Percentiles rank a stretch among this genome's conserved stretches.
Evolutionary conservation across 1,284 basidiomycete genomes (phyloP).

Genomic region (Moesziomyces globuligerus): DNA sequence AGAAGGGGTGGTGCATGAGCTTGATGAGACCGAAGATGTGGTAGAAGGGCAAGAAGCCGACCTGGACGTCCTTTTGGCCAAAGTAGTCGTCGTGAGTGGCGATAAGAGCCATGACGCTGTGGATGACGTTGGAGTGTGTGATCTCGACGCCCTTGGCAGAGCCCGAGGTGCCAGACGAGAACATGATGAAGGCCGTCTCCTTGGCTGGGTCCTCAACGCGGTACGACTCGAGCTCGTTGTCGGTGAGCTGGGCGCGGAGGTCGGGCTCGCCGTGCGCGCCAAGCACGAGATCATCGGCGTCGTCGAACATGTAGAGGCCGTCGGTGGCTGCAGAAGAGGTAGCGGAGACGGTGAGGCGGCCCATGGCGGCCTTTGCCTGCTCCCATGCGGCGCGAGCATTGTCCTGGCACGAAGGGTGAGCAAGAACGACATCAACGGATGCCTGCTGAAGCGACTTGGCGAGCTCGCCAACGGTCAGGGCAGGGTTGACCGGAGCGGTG

Average conservation of each 20-base stretch:
- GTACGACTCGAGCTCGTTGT: constrained; percentile 44
- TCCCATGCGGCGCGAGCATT: constrained; percentile 49
- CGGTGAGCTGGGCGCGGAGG: constrained; percentile 36
- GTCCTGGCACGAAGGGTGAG: constrained; percentile 46
- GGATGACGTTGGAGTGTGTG: constrained; percentile 60
- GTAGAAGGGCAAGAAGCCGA: constrained; percentile 63
- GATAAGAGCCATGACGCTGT: constrained; percentile 49
- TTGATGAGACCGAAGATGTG: constrained; percentile 71
- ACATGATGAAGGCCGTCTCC: constrained; percentile 56
- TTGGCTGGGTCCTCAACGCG: constrained; percentile 41
- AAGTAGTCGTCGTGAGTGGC: constrained; percentile 46
- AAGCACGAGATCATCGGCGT: constrained; percentile 38
- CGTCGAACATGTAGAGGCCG: constrained; percentile 58
- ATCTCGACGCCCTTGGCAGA: constrained; percentile 64
- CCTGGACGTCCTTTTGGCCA: constrained; percentile 40
- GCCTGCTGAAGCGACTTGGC: constrained; percentile 58
- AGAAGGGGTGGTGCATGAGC: constrained; percentile 75
- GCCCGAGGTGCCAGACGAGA: constrained; percentile 63
- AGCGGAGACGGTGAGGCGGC: constrained; percentile 12
- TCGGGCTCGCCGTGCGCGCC: constrained; percentile 48
- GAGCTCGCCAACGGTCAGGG: constrained; percentile 59
- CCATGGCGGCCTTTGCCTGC: constrained; percentile 36
- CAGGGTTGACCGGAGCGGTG: constrained; percentile 58
- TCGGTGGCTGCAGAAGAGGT: constrained; percentile 9
- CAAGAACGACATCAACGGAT: constrained; percentile 47